Conservation (phyloP, 805 yeast genomes). For the Suhomyces vadensis region DNA sequence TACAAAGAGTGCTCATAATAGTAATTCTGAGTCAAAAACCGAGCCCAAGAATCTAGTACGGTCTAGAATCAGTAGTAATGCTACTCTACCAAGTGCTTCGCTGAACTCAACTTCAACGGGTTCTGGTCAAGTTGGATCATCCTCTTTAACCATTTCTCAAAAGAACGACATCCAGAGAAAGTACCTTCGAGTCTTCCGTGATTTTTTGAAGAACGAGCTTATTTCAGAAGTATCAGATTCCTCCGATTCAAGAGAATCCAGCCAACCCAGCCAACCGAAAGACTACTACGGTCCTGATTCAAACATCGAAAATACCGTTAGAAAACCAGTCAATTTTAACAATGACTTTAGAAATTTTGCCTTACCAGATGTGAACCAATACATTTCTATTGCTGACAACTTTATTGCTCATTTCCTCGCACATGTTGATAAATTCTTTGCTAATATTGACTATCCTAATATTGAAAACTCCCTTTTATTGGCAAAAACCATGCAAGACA, state of each 20-base stretch:
- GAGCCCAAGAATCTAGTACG: constrained; percentile 1
- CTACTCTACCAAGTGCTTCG: neutral
- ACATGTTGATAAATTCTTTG: constrained; percentile 34
- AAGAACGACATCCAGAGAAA: constrained; percentile 35
- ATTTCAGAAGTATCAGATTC: neutral
- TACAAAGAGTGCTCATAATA: neutral
- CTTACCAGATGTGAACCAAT: constrained; percentile 44
- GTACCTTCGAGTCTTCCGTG: constrained; percentile 40
- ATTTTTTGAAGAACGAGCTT: constrained; percentile 37
- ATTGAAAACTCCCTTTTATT: constrained; percentile 25
- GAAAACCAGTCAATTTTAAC: constrained; percentile 15
- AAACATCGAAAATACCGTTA: neutral
- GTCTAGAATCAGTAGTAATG: neutral
- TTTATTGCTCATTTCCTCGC: constrained; percentile 41
- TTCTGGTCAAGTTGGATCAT: constrained; percentile 3
- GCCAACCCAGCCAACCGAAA: neutral
- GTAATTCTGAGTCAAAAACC: neutral
- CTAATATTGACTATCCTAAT: constrained; percentile 22
- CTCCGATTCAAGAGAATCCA: constrained; percentile 1
- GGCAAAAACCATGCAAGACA: constrained; percentile 22
- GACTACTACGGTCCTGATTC: constrained; percentile 1
- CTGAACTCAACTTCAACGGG: constrained; percentile 2
- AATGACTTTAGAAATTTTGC: constrained; percentile 19
- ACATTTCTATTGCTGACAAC: constrained; percentile 44
- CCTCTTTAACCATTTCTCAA: constrained; percentile 23